Conservation (phyloP, 345 rosid species). For the Geranium rotundifolium region DNA sequence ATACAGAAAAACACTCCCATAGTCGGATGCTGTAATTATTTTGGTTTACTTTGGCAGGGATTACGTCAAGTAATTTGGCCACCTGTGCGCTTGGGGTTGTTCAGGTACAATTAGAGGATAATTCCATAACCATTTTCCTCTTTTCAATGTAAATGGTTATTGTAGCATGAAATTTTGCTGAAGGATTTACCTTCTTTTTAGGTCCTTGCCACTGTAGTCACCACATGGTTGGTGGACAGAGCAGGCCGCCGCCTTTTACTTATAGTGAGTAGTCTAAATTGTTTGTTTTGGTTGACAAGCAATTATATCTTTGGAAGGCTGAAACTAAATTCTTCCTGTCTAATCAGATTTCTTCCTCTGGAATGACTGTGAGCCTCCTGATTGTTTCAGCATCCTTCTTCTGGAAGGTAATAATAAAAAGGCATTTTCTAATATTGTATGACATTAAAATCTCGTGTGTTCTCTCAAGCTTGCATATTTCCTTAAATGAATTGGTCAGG, state of each 20-base stretch:
- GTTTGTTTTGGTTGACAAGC: not conserved
- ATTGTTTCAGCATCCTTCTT: constrained; percentile 69
- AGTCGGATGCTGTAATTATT: not conserved
- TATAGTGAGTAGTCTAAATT: constrained; percentile 42
- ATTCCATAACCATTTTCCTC: not conserved
- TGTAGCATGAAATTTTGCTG: not conserved
- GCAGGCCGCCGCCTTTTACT: constrained; percentile 85
- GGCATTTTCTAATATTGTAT: not conserved
- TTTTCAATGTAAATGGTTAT: not conserved
- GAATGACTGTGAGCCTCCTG: constrained; percentile 75
- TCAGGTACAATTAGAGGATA: constrained; percentile 41
- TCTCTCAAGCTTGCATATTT: constrained; percentile 4
- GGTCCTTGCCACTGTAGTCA: constrained; percentile 71
- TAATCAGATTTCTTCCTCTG: constrained; percentile 57
- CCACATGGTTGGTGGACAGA: constrained; percentile 85
- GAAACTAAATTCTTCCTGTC: not conserved
- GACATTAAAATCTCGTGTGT: constrained; percentile 2
- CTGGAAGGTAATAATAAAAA: constrained; percentile 31
- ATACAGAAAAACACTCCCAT: no score
- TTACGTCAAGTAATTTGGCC: constrained; percentile 67
- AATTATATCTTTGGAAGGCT: not conserved
- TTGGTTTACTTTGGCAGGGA: constrained; percentile 36
- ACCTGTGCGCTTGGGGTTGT: constrained; percentile 77
- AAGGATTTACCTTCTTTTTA: constrained; percentile 10
- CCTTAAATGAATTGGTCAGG: constrained; percentile 23